A percentile compares a stretch with the other conserved stretches of the same genome.
These are phyloP conservation scores for Obelidium mucronatum DNA, from an alignment of 192 early-diverging fungal genomes.

Conservation along the genomic window DNA sequence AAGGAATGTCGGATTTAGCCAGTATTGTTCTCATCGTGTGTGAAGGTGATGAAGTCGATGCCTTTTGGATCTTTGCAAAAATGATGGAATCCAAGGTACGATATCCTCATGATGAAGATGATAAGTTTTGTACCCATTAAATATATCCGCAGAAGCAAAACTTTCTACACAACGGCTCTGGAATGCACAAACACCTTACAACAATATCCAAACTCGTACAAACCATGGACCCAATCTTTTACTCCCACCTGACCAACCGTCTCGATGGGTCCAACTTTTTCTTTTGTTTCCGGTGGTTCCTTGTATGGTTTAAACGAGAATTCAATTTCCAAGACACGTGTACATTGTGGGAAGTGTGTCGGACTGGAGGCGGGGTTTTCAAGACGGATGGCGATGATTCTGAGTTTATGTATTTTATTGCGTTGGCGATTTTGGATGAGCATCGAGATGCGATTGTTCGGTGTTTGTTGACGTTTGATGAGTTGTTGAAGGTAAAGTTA, in stretches of 20 bases:
- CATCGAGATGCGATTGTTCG: slow-evolving; percentile 84
- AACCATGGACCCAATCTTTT: slow-evolving; percentile 33
- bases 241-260: slow-evolving; percentile 14
- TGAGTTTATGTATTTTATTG: slow-evolving; percentile 93
- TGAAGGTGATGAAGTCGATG: slow-evolving; percentile 79
- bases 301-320: slow-evolving; percentile 78
- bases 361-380: slow-evolving; percentile 52
- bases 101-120: too few relatives aligned
- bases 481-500: slow-evolving; percentile 80
- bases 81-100: slow-evolving; percentile 96
- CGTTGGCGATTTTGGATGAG: slow-evolving; percentile 90
- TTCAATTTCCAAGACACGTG: slow-evolving; percentile 43
- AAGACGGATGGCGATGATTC: too few relatives aligned
- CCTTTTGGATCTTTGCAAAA: slow-evolving; percentile 92
- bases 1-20: slow-evolving; percentile 97
- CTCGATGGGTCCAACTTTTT: slow-evolving; percentile 77
- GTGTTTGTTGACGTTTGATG: slow-evolving; percentile 85
- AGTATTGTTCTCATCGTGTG: slow-evolving; percentile 89
- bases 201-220: slow-evolving; percentile 26
- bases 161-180: slow-evolving; percentile 32
- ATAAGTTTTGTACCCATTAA: too few relatives aligned
- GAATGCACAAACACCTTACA: slow-evolving; percentile 38
- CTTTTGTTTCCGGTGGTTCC: slow-evolving; percentile 96
- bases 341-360: slow-evolving; percentile 85
- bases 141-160: too few relatives aligned